Evolutionary conservation across 2,329 filamentous ascomycete species (phyloP).

Genomic region (Ambrosiella cleistominuta): DNA sequence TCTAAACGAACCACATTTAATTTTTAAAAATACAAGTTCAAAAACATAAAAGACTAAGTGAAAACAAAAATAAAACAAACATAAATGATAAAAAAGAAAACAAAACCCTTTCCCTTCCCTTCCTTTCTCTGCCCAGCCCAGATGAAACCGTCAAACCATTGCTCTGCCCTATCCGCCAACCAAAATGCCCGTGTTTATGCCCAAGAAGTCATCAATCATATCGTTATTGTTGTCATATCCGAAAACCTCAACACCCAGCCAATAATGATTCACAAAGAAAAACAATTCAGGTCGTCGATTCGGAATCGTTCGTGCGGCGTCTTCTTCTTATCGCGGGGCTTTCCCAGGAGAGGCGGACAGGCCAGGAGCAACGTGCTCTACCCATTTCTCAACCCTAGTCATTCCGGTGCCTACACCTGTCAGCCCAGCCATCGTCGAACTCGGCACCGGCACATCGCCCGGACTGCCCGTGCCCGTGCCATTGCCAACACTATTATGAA

Average conservation of each 20-base stretch:
- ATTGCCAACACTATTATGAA: not conserved
- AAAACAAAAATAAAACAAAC: not conserved
- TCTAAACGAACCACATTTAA: not conserved
- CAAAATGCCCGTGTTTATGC: too few species aligned
- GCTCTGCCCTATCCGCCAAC: too few species aligned
- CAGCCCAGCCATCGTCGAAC: conserved; percentile 30
- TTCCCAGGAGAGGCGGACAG: not conserved
- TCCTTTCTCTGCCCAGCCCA: too few species aligned
- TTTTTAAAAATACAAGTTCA: not conserved
- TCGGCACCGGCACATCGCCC: conserved; percentile 16
- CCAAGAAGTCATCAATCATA: too few species aligned
- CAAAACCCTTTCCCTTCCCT: too few species aligned
- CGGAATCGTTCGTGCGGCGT: too few species aligned
- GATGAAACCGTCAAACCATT: too few species aligned
- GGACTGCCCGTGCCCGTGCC: conserved; percentile 1
- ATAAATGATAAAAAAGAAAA: too few species aligned
- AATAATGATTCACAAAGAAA: too few species aligned
- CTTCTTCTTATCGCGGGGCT: not conserved
- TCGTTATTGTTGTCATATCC: too few species aligned
- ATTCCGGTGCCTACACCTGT: conserved; percentile 27
- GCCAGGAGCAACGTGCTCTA: conserved; percentile 29
- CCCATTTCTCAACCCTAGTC: conserved; percentile 32
- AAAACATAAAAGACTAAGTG: not conserved
- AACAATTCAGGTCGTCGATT: too few species aligned
- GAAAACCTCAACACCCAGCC: too few species aligned